A percentile compares a stretch with the other conserved stretches of the same genome.
These are phyloP conservation scores for Cyclanthera cordifolia DNA, from an alignment of 306 rosid genomes.

Conservation along the genomic window DNA sequence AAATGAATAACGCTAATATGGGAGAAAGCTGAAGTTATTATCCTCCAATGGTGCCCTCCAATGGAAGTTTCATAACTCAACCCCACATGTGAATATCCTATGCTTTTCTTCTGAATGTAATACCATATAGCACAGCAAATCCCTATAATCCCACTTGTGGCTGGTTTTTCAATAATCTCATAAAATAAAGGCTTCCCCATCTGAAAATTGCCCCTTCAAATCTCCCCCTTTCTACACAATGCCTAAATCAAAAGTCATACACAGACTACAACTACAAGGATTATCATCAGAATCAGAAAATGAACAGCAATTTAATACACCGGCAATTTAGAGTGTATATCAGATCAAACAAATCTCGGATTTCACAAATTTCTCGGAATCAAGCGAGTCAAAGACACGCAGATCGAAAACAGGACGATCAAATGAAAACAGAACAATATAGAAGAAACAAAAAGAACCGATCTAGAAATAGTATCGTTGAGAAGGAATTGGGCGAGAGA, in stretches of 20 bases:
- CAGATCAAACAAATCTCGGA: neutral
- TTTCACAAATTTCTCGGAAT: neutral
- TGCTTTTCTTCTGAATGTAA: constrained; percentile 74
- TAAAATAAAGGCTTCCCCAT: constrained; percentile 56
- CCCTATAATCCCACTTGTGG: constrained; percentile 73
- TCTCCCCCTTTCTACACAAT: too few species aligned
- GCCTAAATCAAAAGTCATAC: neutral
- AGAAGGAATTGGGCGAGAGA: neutral
- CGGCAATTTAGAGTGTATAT: neutral
- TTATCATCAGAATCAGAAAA: neutral
- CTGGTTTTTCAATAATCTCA: constrained; percentile 89
- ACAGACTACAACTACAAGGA: neutral
- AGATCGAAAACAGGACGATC: constrained; percentile 1
- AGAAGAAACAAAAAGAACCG: neutral
- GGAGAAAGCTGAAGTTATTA: constrained; percentile 79
- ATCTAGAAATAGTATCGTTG: neutral
- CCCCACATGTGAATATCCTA: constrained; percentile 93
- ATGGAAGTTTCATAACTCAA: constrained; percentile 80
- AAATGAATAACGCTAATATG: constrained; percentile 86
- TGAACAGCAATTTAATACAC: neutral
- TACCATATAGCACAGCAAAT: constrained; percentile 82
- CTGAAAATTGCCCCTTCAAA: too few species aligned
- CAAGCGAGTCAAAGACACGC: neutral
- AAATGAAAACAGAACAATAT: neutral
- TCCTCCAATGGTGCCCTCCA: constrained; percentile 93